Base-by-base conservation (phyloP, 352 stramenopile species). In the Pythium guiyangense region DNA sequence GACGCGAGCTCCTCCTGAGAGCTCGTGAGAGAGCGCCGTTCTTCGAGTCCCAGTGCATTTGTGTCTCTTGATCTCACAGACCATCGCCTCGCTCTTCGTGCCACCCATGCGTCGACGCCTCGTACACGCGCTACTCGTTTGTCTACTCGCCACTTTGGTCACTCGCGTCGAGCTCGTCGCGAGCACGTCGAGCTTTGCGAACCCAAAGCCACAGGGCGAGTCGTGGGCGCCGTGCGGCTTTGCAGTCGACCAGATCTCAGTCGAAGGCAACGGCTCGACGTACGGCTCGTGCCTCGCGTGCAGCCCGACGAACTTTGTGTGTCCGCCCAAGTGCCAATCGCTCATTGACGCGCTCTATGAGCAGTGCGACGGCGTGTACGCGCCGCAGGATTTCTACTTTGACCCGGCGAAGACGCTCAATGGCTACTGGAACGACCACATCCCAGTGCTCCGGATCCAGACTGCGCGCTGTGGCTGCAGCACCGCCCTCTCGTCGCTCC, bases 321-420 rank as follows among this genome's bases (percentile, higher is more conserved):
- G 80, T 51, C 77, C 77, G 18, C 59, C 76, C 47, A 88, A 87
- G 63, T 90, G 80, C 62, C 80, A 90, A 49, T 54, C 77, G 47
- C 74, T 90, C n/a, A 79, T 90, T 48, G 57, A 87, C 50, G 74
- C 80, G 35, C 60, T 88, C 42, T 90, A 88, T 70, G 53, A 74
- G 52, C 59, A 85, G 47, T 90, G 80, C 59, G 73, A 86, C 60
- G 67, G 63, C 11, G 80, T 90, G 1, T 84, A 79, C 51, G 64
- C 80, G 6, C 77, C 80, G 0, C 77, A 86, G 40, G 77, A 86
- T 55, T 54, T 66, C 29, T 81, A 70, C 43, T 90, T 90, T 64
- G 77, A 90, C 52, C 73, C 77, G 1, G 68, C 74, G 0, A 56
- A 71, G 46, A 83, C 66, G 27, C 67, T 90, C 27, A 63, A 67